Conservation (phyloP, 495 filamentous ascomycete genomes). For the Cairneyella variabilis region DNA sequence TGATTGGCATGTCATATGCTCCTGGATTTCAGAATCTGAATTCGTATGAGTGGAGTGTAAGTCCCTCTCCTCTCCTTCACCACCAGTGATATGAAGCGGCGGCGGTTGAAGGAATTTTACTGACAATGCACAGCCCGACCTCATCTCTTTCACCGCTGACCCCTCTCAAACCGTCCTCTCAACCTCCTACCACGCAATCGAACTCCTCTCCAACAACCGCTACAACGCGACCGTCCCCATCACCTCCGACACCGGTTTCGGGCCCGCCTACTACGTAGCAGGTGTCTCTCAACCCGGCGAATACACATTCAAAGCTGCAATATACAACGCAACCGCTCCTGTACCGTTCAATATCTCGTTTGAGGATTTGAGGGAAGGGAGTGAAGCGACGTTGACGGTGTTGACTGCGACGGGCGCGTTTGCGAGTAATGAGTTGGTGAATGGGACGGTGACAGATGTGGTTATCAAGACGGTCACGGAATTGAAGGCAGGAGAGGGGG, state of each 20-base stretch:
- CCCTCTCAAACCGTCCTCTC: constrained; percentile 21
- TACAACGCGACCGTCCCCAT: constrained; percentile 25
- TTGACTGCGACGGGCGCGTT: constrained; percentile 45
- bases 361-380: constrained; percentile 42
- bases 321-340: constrained; percentile 58
- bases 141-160: constrained; percentile 22
- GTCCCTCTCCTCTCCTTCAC: not conserved
- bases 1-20: constrained; percentile 44
- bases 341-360: constrained; percentile 51
- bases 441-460: constrained; percentile 33
- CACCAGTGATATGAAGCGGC: not conserved
- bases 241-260: constrained; percentile 21
- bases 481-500: constrained; percentile 33
- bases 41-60: constrained; percentile 36
- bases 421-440: constrained; percentile 34
- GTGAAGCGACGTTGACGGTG: constrained; percentile 51
- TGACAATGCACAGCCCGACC: constrained; percentile 18
- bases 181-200: constrained; percentile 23
- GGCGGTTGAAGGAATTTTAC: not conserved
- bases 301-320: constrained; percentile 56
- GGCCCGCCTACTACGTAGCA: constrained; percentile 29
- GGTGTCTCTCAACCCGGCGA: constrained; percentile 27
- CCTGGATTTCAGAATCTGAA: constrained; percentile 43
- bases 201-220: constrained; percentile 25
- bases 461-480: constrained; percentile 36